Percentiles rank a stretch among this genome's conserved stretches.
phyloP scores from a whole-genome alignment of 345 rosid species.

The Pistacia vera region DNA sequence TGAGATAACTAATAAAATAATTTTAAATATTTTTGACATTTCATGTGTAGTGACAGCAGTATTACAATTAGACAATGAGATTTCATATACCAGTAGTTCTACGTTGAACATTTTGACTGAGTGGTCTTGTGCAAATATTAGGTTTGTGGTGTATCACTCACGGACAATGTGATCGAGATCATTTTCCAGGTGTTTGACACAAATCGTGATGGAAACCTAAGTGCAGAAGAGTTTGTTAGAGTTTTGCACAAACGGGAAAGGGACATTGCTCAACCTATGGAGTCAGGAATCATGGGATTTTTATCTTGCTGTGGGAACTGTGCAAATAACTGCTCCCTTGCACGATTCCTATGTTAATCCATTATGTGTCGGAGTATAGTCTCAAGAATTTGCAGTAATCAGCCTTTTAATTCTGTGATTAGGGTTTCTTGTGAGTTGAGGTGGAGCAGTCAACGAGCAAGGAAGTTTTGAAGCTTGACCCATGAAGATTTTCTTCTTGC shows the following conservation, averaged over 20 bases:
- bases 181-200: conserved; percentile 80
- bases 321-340: conserved; percentile 33
- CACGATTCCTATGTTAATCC: conserved; percentile 27
- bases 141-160: conserved; percentile 73
- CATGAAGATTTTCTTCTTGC: background rate
- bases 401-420: background rate
- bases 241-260: conserved; percentile 63
- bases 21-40: background rate
- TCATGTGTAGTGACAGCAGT: background rate
- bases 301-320: conserved; percentile 48
- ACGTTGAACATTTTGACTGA: background rate
- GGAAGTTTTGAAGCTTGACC: background rate
- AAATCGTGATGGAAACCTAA: conserved; percentile 69
- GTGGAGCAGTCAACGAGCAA: background rate
- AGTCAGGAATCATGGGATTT: conserved; percentile 49
- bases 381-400: background rate
- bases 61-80: background rate
- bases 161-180: conserved; percentile 69
- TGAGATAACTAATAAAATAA: background rate
- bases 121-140: conserved; percentile 22
- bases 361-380: background rate
- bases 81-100: background rate
- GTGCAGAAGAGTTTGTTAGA: conserved; percentile 69
- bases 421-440: background rate
- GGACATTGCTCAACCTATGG: conserved; percentile 69